Evolutionary conservation across 495 filamentous ascomycete species (phyloP), one percentile per base, ranked within the genome.

Genomic region (Aspergillus cavernicola): DNA sequence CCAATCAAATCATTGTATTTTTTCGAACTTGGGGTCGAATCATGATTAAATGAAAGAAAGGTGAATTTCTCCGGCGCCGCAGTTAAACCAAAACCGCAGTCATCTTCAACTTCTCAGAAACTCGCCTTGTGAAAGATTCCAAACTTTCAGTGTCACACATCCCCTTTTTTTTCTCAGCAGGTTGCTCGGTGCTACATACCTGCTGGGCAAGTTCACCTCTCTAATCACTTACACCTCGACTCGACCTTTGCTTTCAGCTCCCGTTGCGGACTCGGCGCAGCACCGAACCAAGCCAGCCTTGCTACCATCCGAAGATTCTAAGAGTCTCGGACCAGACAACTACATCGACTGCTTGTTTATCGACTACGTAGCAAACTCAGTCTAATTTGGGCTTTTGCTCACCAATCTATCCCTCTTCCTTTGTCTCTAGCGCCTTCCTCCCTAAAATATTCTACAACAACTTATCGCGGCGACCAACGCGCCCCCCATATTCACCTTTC

Each of bases 241-340:
- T 29, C 23, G 7, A 47, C 28, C 23, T 24, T 32, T 28, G 3
- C 16, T 45, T 43, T 22, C 26, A 42, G 22, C 13, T 23, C 31
- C 37, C 45, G 38, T 52, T 50, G 50, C 58, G 58, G 58, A 64
- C 52, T 64, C 36, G 61, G 50, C 58, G 52, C 56, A 50, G 39
- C 15, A 52, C 40, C 28, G 32, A 46, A 46, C 38, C 18, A 36
- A 36, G 13, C 24, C 20, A 31, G 18, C 31, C 44, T 15, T 23
- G 4, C 4, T 28, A 24, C 29, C 20, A 6, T 26, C 11, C 18
- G 31, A 31, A 26, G 31, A 22, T 10, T 22, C 29, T 28, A 32
- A 26, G 42, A 20, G n/a, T 41, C 10, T 12, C 22, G 24, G 9
- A 4, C 13, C 3, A 15, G 23, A 36, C 44, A 16, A 8, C 18